phyloP scores from a whole-genome alignment of 805 yeast species.

The Candida orba region DNA sequence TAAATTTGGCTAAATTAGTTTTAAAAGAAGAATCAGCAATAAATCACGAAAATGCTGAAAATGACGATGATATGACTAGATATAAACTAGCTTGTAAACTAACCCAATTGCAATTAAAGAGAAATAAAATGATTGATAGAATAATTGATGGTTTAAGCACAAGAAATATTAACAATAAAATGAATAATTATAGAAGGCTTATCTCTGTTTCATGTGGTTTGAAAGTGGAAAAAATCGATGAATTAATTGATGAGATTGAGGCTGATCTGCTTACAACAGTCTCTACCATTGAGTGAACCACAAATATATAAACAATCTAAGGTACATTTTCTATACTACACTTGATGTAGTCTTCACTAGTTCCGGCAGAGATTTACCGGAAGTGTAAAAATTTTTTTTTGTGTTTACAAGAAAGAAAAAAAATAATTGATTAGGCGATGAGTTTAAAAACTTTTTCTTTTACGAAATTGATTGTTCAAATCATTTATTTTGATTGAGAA shows the following conservation, averaged over 20 bases:
- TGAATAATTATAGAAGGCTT: constrained; percentile 73
- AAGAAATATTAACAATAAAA: constrained; percentile 42
- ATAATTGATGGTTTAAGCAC: constrained; percentile 46
- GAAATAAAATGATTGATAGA: constrained; percentile 37
- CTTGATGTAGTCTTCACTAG: too few relatives aligned
- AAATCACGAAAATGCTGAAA: constrained; percentile 1
- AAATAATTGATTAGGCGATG: constrained; percentile 5
- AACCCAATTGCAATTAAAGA: constrained; percentile 44
- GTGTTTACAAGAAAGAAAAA: not conserved
- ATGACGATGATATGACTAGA: constrained; percentile 10
- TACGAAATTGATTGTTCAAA: not conserved
- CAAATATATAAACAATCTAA: not conserved
- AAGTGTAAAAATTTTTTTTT: not conserved
- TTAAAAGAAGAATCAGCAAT: constrained; percentile 40
- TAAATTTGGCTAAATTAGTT: constrained; percentile 49
- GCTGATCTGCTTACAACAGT: constrained; percentile 26
- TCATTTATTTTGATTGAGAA: too few relatives aligned
- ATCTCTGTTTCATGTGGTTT: constrained; percentile 74
- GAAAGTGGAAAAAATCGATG: constrained; percentile 71
- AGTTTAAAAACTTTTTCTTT: constrained; percentile 1
- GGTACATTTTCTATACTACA: too few relatives aligned
- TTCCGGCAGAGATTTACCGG: not conserved
- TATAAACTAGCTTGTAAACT: constrained; percentile 33
- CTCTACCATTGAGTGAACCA: not conserved
- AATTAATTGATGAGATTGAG: constrained; percentile 74